Conservation (phyloP, 2,329 filamentous ascomycete genomes). For the Neofusicoccum laricinum region DNA sequence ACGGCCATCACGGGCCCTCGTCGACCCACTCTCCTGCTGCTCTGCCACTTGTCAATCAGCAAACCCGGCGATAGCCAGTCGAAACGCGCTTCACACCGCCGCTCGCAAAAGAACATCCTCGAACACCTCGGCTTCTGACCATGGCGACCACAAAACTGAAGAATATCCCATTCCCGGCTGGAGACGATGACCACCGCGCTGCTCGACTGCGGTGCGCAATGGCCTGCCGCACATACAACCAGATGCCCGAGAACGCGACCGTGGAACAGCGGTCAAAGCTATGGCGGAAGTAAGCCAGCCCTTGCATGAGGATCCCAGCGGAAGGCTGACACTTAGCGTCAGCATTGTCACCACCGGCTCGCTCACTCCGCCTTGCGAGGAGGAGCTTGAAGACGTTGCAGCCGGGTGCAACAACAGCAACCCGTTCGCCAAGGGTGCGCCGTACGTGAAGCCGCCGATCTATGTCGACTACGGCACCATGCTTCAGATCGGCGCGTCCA, state of each 20-base stretch:
- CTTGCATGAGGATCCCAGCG: not conserved
- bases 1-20: not conserved
- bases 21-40: not conserved
- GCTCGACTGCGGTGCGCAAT: conserved; percentile 17
- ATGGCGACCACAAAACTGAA: not conserved
- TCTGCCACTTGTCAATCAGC: not conserved
- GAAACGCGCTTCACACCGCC: not conserved
- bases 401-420: not conserved
- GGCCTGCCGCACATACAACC: conserved; percentile 18
- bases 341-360: conserved; percentile 11
- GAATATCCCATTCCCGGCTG: not conserved
- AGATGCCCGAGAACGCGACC: conserved; percentile 15
- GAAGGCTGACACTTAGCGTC: not conserved
- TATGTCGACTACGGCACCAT: conserved; percentile 66
- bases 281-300: conserved; percentile 17
- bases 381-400: not conserved
- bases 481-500: conserved; percentile 58
- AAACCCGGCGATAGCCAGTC: not conserved
- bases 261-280: conserved; percentile 16
- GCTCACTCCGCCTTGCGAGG: conserved; percentile 5
- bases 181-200: conserved; percentile 3
- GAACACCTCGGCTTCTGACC: no score
- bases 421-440: conserved; percentile 5
- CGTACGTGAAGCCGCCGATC: conserved; percentile 51
- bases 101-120: not conserved